Conservation (phyloP, 2,329 filamentous ascomycete species). For the Ophiostoma sp. region DNA sequence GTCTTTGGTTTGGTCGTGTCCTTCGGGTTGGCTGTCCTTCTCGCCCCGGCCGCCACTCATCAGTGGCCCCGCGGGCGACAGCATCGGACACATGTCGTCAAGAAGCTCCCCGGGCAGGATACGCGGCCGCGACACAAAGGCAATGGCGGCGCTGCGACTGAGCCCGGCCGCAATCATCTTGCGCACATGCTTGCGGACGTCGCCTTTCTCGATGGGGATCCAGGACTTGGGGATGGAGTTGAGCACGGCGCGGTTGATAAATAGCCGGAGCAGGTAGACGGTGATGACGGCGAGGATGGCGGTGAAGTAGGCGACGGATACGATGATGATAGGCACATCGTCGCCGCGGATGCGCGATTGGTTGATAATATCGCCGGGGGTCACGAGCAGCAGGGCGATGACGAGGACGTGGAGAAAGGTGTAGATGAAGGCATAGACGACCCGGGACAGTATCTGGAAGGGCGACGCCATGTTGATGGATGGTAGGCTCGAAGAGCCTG, state of each 20-base stretch:
- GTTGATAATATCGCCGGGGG: constrained; percentile 74
- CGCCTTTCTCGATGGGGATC: constrained; percentile 79
- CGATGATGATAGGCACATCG: constrained; percentile 75
- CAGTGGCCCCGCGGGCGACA: not conserved
- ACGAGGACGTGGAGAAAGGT: constrained; percentile 69
- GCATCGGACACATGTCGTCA: constrained; percentile 19
- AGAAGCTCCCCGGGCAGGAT: constrained; percentile 38
- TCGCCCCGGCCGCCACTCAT: not conserved
- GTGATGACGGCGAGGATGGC: constrained; percentile 65
- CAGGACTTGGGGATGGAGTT: constrained; percentile 79
- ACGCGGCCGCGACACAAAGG: constrained; percentile 70
- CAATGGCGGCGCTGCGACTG: constrained; percentile 70
- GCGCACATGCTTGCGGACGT: constrained; percentile 69
- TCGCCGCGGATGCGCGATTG: constrained; percentile 64
- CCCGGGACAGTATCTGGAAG: constrained; percentile 59
- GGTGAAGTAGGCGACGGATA: constrained; percentile 68
- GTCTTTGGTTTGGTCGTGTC: too few species aligned
- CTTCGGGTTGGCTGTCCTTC: not conserved
- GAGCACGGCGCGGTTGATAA: constrained; percentile 74
- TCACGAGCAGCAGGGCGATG: constrained; percentile 67
- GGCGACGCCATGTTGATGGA: constrained; percentile 24
- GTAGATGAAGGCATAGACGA: constrained; percentile 78
- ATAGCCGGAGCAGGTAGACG: constrained; percentile 78
- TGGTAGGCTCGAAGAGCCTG: not conserved
- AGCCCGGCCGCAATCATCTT: constrained; percentile 69